Evolutionary conservation across 805 yeast genomes (phyloP).

Genomic region (Sugiyamaella marilandica): DNA sequence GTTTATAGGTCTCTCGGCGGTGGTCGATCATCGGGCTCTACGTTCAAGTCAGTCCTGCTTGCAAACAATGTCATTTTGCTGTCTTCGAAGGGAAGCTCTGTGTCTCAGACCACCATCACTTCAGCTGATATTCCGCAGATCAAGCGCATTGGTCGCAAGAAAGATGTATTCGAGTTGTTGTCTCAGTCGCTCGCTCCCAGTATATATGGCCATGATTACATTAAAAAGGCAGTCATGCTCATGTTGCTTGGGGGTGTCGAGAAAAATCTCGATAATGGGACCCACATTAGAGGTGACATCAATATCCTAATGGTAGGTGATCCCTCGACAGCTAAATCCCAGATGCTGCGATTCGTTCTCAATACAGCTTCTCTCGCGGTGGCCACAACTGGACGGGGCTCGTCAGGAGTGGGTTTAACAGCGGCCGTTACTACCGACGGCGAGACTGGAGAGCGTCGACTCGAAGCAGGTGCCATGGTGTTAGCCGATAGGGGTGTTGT

Average conservation of each 20-base stretch:
- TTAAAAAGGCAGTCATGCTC: conserved; percentile 83
- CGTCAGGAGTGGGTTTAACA: conserved; percentile 99
- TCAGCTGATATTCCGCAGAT: conserved; percentile 84
- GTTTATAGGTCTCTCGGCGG: conserved; percentile 84
- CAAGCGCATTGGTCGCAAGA: conserved; percentile 66
- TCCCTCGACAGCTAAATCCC: conserved; percentile 97
- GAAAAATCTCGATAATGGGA: conserved; percentile 88
- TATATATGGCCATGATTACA: conserved; percentile 86
- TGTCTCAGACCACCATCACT: conserved; percentile 59
- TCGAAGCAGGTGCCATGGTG: conserved; percentile 99
- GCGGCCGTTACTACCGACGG: conserved; percentile 96
- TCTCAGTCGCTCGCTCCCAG: conserved; percentile 92
- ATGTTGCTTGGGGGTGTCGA: conserved; percentile 94
- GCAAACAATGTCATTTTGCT: conserved; percentile 87
- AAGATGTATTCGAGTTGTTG: conserved; percentile 69
- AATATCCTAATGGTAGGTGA: conserved; percentile 96
- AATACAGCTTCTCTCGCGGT: conserved; percentile 94
- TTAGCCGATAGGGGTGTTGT: conserved; percentile 95
- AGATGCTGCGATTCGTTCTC: conserved; percentile 85
- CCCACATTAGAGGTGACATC: conserved; percentile 97
- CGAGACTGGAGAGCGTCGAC: conserved; percentile 93
- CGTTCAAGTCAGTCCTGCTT: conserved; percentile 76
- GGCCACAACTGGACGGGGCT: conserved; percentile 98
- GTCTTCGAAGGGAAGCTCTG: conserved; percentile 78
- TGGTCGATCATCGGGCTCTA: conserved; percentile 38